phyloP scores from a whole-genome alignment of 2,329 filamentous ascomycete genomes.

The Zalaria obscura region DNA sequence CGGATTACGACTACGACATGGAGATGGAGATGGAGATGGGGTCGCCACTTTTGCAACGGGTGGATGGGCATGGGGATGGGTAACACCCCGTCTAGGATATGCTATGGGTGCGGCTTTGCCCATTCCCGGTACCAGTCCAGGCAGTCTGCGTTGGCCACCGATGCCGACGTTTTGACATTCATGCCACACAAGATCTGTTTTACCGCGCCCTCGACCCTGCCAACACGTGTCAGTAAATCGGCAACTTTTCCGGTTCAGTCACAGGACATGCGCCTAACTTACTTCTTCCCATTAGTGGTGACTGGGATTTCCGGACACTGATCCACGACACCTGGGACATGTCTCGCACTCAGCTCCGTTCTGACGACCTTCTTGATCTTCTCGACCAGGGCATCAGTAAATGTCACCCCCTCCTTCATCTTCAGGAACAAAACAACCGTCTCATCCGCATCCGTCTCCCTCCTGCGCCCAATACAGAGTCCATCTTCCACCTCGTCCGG shows the following conservation, averaged over 20 bases:
- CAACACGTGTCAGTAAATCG: not conserved
- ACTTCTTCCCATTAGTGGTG: constrained; percentile 94
- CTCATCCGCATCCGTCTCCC: constrained; percentile 62
- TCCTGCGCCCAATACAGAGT: constrained; percentile 68
- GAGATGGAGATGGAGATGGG: no score
- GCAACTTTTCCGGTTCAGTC: not conserved
- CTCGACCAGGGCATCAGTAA: constrained; percentile 45
- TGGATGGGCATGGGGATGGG: no score
- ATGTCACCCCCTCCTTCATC: constrained; percentile 44
- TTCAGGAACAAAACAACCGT: constrained; percentile 81
- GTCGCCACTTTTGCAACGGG: no score
- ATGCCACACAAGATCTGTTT: constrained; percentile 90
- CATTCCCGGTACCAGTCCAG: constrained; percentile 79
- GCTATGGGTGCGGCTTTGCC: constrained; percentile 38
- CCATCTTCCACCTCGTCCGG: constrained; percentile 66
- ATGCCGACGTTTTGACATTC: constrained; percentile 76
- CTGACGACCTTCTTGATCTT: constrained; percentile 56
- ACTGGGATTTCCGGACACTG: constrained; percentile 78
- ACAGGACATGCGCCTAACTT: constrained; percentile 21
- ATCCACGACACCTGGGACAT: constrained; percentile 75
- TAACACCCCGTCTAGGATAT: no score
- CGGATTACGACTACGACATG: no score
- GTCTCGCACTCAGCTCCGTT: constrained; percentile 69
- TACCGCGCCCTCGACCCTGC: constrained; percentile 78
- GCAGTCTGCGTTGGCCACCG: constrained; percentile 82